These are phyloP conservation scores for Monosporascus sp. DNA, from an alignment of 2,329 filamentous ascomycete genomes.

Conservation along the genomic window DNA sequence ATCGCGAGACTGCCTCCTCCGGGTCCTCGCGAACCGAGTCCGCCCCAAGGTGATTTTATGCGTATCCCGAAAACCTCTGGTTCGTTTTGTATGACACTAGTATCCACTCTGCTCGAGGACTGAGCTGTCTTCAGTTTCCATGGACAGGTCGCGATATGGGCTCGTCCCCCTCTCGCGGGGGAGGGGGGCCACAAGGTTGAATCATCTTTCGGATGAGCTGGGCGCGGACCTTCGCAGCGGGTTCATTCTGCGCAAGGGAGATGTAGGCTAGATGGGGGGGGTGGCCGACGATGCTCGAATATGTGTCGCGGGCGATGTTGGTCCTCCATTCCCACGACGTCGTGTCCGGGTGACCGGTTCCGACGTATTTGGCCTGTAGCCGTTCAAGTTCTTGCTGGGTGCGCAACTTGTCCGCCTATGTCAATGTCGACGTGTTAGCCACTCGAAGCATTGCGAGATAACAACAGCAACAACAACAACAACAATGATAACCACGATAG, in stretches of 20 bases:
- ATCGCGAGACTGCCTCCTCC: neutral
- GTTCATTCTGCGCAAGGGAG: slow-evolving; percentile 81
- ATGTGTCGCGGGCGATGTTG: slow-evolving; percentile 92
- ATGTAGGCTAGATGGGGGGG: slow-evolving; percentile 85
- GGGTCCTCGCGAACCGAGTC: neutral
- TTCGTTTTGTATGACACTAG: too few relatives aligned
- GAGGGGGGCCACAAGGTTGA: slow-evolving; percentile 55
- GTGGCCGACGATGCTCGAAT: slow-evolving; percentile 84
- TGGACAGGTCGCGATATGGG: slow-evolving; percentile 8
- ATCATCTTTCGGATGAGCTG: slow-evolving; percentile 78
- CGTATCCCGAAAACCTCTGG: too few relatives aligned
- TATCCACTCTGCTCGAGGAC: too few relatives aligned
- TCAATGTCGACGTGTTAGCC: neutral
- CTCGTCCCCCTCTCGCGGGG: slow-evolving; percentile 46
- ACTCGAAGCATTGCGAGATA: neutral
- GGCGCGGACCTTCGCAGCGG: slow-evolving; percentile 71
- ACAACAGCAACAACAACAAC: neutral
- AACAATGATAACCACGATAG: neutral
- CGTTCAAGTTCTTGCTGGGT: slow-evolving; percentile 96
- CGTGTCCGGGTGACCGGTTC: slow-evolving; percentile 93
- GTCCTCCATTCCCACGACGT: slow-evolving; percentile 96
- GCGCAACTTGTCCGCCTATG: slow-evolving; percentile 90
- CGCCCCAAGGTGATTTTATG: neutral
- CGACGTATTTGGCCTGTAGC: slow-evolving; percentile 91
- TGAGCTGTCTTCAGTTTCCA: neutral